A percentile compares a stretch with the other conserved stretches of the same genome.
Evolutionary conservation across 1,284 basidiomycete species (phyloP).

Genomic region (Sporisorium reilianum): DNA sequence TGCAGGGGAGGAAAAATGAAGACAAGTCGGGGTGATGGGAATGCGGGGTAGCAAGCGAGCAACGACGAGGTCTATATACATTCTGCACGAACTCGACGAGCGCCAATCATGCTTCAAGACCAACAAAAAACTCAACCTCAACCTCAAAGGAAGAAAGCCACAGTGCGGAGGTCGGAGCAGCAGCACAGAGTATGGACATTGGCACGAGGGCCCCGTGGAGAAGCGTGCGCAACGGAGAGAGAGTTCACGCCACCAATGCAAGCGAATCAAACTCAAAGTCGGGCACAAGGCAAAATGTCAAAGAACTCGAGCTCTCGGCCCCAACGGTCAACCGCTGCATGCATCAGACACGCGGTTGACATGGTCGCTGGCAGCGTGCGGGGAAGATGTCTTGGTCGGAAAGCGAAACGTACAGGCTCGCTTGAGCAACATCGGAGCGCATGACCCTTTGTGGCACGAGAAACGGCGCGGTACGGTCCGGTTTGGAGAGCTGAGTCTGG

Average conservation of each 20-base stretch:
- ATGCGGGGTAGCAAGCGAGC: constrained; percentile 20
- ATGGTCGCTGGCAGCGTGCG: neutral
- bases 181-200: neutral
- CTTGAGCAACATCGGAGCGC: constrained; percentile 7
- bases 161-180: neutral
- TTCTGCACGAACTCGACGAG: neutral
- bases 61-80: constrained; percentile 27
- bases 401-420: constrained; percentile 1
- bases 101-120: neutral
- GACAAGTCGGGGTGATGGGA: constrained; percentile 1
- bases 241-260: neutral
- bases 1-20: constrained; percentile 5
- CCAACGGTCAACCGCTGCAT: constrained; percentile 4
- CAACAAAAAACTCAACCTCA: too few species aligned
- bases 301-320: neutral
- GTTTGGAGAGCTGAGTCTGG: constrained; percentile 5
- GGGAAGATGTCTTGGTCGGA: neutral
- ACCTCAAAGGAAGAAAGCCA: neutral
- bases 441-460: neutral
- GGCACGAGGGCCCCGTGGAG: constrained; percentile 23
- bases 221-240: constrained; percentile 1
- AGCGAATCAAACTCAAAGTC: neutral
- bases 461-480: constrained; percentile 19
- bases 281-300: neutral
- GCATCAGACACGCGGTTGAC: neutral